Evolutionary conservation across 495 filamentous ascomycete genomes (phyloP).

Genomic region (Penicillium paxilli): DNA sequence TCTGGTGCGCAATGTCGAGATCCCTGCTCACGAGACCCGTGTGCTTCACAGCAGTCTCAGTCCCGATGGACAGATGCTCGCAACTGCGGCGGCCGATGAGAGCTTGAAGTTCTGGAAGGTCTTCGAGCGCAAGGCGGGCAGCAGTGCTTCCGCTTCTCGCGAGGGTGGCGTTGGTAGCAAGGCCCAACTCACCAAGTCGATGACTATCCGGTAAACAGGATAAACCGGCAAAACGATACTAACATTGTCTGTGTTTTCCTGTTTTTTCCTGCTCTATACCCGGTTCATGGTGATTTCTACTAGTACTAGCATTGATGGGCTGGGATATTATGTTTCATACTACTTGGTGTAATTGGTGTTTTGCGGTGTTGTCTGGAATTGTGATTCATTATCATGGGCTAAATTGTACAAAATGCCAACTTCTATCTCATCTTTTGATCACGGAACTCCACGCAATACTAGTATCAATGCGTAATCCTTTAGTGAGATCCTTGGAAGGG

Average conservation of each 20-base stretch:
- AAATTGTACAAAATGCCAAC: conserved; percentile 18
- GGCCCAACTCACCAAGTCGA: conserved; percentile 83
- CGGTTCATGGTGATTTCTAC: conserved; percentile 22
- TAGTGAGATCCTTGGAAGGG: no score
- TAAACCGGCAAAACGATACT: background rate
- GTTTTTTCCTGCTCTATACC: conserved; percentile 17
- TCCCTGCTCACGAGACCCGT: conserved; percentile 96
- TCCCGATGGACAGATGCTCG: conserved; percentile 95
- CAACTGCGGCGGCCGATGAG: conserved; percentile 94
- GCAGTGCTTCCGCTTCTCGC: conserved; percentile 52
- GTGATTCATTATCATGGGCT: conserved; percentile 9
- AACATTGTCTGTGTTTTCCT: conserved; percentile 24
- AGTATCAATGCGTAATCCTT: no score
- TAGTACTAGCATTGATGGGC: conserved; percentile 30
- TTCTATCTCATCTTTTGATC: background rate
- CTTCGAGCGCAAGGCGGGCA: conserved; percentile 94
- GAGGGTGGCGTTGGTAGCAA: conserved; percentile 60
- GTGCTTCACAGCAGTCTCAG: conserved; percentile 93
- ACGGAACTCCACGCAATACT: no score
- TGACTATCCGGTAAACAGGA: conserved; percentile 86
- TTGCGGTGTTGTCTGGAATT: conserved; percentile 12
- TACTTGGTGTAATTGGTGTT: conserved; percentile 12
- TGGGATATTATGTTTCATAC: conserved; percentile 19
- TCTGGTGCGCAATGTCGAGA: conserved; percentile 94
- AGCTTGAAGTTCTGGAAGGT: conserved; percentile 99